Percentiles rank a stretch among this genome's conserved stretches.
Evolutionary conservation across 805 yeast species (phyloP).

Genomic region (Candida suzukii): DNA sequence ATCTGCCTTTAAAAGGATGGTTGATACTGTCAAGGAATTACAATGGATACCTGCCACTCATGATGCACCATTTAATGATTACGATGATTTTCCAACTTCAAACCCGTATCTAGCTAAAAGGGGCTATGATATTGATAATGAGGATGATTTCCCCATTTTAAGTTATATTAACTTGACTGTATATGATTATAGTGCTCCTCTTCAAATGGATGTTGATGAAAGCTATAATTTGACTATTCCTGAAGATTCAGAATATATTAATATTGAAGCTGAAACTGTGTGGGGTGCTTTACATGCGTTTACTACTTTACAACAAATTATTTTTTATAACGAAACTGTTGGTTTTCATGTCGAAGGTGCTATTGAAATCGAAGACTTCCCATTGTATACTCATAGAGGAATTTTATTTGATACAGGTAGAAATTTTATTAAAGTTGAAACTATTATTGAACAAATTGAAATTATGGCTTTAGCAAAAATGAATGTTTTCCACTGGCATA

Average conservation of each 20-base stretch:
- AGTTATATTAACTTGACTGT: slow-evolving; percentile 9
- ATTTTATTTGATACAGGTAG: slow-evolving; percentile 32
- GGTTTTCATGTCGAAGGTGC: slow-evolving; percentile 25
- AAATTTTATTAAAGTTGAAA: slow-evolving; percentile 23
- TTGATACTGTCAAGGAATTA: slow-evolving; percentile 12
- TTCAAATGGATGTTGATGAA: slow-evolving; percentile 32
- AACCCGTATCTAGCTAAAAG: slow-evolving; percentile 1
- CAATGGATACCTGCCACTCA: slow-evolving; percentile 31
- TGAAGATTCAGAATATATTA: slow-evolving; percentile 13
- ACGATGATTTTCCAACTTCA: slow-evolving; percentile 12
- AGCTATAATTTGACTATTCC: slow-evolving; percentile 22
- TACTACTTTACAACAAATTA: slow-evolving; percentile 32
- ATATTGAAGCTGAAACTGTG: slow-evolving; percentile 20
- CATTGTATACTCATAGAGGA: slow-evolving; percentile 32
- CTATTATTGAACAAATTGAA: slow-evolving; percentile 29
- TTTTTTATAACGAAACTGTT: slow-evolving; percentile 21
- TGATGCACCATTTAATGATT: slow-evolving; percentile 18
- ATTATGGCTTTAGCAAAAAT: slow-evolving; percentile 30
- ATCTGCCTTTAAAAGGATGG: slow-evolving; percentile 21
- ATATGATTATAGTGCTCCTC: slow-evolving; percentile 16
- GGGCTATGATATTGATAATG: neutral
- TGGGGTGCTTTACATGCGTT: slow-evolving; percentile 38
- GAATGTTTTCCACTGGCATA: slow-evolving; percentile 35
- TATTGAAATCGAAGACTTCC: slow-evolving; percentile 28
- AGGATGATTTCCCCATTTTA: neutral